phyloP scores from a whole-genome alignment of 208 protist species.

The Trypanosoma mega region DNA sequence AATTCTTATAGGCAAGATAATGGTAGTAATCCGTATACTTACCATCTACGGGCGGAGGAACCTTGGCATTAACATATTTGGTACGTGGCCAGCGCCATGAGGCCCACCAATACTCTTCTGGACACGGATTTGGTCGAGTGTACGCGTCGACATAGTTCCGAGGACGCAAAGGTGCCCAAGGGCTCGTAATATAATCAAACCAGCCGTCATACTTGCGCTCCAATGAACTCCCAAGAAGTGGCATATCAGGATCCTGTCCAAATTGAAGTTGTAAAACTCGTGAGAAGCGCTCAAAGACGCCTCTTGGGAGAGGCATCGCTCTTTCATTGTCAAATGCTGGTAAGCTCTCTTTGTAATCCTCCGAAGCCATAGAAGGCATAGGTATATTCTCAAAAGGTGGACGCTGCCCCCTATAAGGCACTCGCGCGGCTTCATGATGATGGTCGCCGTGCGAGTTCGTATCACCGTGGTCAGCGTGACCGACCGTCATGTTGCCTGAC shows the following conservation, averaged over 20 bases:
- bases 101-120: constrained; percentile 82
- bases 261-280: constrained; percentile 57
- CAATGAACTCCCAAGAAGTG: constrained; percentile 37
- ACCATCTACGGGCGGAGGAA: constrained; percentile 73
- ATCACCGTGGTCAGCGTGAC: constrained; percentile 7
- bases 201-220: constrained; percentile 57
- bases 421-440: constrained; percentile 13
- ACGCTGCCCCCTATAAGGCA: constrained; percentile 16
- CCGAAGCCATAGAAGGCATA: constrained; percentile 56
- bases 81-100: constrained; percentile 78
- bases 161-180: constrained; percentile 48
- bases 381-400: constrained; percentile 40
- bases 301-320: constrained; percentile 37
- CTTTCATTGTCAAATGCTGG: constrained; percentile 61
- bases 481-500: not conserved
- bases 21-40: constrained; percentile 87
- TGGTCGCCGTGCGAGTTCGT: constrained; percentile 17
- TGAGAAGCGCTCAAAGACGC: constrained; percentile 51
- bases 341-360: constrained; percentile 64
- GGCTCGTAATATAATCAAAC: constrained; percentile 63
- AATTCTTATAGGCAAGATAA: constrained; percentile 82
- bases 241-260: constrained; percentile 69
- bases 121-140: constrained; percentile 77
- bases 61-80: constrained; percentile 84
- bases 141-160: constrained; percentile 72